Percentiles rank a stretch among this genome's conserved stretches.
Evolutionary conservation across 495 filamentous ascomycete species (phyloP).

Genomic region (Neurospora terricola): DNA sequence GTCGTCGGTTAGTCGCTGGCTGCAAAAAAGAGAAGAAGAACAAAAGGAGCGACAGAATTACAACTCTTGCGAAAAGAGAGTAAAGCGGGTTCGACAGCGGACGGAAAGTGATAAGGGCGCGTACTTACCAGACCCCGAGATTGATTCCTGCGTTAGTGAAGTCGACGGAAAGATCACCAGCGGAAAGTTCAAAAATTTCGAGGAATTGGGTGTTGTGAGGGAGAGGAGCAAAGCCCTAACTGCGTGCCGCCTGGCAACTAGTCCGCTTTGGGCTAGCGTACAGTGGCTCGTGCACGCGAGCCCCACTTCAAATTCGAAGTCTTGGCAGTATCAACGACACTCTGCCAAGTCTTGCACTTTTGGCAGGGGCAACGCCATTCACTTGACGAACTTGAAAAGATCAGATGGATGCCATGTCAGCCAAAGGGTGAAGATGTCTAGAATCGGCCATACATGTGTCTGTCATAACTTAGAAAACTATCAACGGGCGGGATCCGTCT

Average conservation of each 20-base stretch:
- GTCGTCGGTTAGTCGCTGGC: neutral
- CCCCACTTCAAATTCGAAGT: constrained; percentile 4
- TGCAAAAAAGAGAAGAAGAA: neutral
- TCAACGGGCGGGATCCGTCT: neutral
- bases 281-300: neutral
- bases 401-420: neutral
- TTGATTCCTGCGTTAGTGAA: constrained; percentile 25
- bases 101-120: neutral
- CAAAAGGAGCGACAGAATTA: neutral
- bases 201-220: constrained; percentile 18
- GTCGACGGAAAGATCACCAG: constrained; percentile 15
- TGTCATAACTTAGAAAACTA: neutral
- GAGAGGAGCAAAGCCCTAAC: constrained; percentile 22
- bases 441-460: neutral
- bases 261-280: constrained; percentile 1
- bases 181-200: constrained; percentile 16
- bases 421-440: neutral
- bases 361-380: neutral
- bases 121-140: constrained; percentile 15
- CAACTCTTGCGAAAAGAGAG: neutral
- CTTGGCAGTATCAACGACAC: constrained; percentile 1
- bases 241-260: constrained; percentile 6
- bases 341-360: neutral
- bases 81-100: neutral
- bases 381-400: neutral